Evolutionary conservation across 2,329 filamentous ascomycete species (phyloP).

Genomic region (Neophaeococcomyces aloes): DNA sequence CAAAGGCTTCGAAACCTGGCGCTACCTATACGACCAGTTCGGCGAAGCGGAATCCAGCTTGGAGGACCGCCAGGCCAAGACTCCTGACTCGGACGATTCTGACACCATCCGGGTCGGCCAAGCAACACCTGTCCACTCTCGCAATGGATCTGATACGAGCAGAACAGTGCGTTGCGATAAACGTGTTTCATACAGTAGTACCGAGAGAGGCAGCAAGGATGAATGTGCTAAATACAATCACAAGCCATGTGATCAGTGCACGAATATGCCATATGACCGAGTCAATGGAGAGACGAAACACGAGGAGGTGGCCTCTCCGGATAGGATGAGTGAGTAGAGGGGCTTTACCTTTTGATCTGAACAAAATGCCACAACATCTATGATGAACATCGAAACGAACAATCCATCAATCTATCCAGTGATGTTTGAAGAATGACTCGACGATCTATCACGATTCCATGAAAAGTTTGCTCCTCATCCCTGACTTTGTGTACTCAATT

Average conservation of each 20-base stretch:
- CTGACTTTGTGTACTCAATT: too few species aligned
- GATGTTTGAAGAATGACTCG: too few species aligned
- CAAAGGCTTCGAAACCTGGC: constrained; percentile 7
- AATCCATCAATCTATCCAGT: too few species aligned
- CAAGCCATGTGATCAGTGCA: too few species aligned
- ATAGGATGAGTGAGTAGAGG: constrained; percentile 4
- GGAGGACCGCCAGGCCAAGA: background rate
- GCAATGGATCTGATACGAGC: background rate
- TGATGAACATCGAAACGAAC: too few species aligned
- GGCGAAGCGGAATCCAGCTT: constrained; percentile 1
- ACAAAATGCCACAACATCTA: too few species aligned
- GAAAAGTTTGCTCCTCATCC: too few species aligned
- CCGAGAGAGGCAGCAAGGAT: background rate
- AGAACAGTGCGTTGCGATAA: background rate
- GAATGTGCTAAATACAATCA: background rate
- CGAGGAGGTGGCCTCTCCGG: background rate
- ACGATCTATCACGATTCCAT: too few species aligned
- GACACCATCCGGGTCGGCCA: constrained; percentile 85
- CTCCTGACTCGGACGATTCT: background rate
- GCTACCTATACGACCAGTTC: constrained; percentile 6
- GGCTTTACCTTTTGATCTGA: too few species aligned
- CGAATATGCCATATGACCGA: background rate
- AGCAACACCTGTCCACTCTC: constrained; percentile 52
- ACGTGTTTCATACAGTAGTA: background rate
- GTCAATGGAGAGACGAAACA: background rate